phyloP scores from a whole-genome alignment of 208 protist species.

The Leishmania lainsoni region DNA sequence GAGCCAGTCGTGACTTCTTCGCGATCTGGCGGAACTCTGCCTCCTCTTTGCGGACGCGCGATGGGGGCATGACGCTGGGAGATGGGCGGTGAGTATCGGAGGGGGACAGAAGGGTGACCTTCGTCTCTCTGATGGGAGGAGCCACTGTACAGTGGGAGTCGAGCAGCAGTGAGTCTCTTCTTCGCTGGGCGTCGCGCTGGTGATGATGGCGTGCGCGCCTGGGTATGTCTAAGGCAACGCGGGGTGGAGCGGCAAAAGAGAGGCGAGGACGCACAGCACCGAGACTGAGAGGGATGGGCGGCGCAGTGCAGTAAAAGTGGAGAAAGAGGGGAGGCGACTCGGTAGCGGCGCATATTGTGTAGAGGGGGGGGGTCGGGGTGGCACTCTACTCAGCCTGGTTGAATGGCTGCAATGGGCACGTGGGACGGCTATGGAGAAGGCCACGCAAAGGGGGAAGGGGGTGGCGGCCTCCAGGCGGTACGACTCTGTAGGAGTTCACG shows the following conservation, averaged over 20 bases:
- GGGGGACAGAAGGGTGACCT: not conserved
- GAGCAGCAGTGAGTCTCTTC: conserved; percentile 1
- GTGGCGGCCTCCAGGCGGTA: not conserved
- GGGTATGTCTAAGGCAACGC: not conserved
- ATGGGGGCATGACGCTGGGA: conserved; percentile 42
- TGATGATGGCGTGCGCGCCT: not conserved
- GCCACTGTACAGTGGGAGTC: not conserved
- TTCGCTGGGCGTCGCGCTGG: not conserved
- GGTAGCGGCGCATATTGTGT: not conserved
- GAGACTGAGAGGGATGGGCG: not conserved
- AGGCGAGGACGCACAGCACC: not conserved
- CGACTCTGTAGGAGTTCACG: not conserved
- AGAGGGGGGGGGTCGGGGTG: not conserved
- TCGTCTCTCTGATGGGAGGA: not conserved
- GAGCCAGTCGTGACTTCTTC: conserved; percentile 51
- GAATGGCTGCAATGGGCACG: not conserved
- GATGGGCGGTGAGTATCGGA: not conserved
- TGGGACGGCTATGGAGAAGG: not conserved
- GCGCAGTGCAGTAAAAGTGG: not conserved
- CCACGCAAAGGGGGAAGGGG: not conserved
- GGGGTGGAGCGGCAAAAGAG: not conserved
- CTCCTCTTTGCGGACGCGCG: conserved; percentile 83
- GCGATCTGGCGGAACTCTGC: conserved; percentile 81
- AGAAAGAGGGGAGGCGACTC: not conserved
- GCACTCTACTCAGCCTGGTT: not conserved